Conservation (phyloP, 495 filamentous ascomycete species). For the Neurospora sp. region DNA sequence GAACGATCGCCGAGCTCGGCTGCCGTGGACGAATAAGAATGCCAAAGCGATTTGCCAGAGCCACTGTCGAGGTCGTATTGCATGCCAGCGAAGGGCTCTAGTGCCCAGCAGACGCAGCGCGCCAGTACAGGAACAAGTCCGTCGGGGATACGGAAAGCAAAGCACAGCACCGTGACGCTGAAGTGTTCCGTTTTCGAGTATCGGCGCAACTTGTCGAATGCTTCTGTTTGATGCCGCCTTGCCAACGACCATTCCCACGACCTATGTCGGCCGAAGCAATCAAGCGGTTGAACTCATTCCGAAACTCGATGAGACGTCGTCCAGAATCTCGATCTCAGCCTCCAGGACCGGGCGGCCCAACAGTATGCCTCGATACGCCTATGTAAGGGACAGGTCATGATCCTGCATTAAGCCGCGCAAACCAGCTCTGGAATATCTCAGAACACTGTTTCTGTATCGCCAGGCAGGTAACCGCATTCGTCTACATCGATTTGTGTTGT, state of each 20-base stretch:
- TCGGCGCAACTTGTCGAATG: not conserved
- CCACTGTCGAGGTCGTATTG: not conserved
- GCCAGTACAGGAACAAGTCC: not conserved
- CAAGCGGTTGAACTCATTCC: not conserved
- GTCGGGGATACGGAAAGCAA: not conserved
- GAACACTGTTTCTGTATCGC: not conserved
- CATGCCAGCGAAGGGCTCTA: not conserved
- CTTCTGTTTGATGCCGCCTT: not conserved
- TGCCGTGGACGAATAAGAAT: not conserved
- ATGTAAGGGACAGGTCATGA: not conserved
- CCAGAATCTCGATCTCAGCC: not conserved
- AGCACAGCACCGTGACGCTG: not conserved
- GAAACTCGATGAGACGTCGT: not conserved
- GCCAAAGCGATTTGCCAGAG: not conserved
- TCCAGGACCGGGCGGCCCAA: not conserved
- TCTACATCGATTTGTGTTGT: not conserved
- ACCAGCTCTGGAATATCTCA: not conserved
- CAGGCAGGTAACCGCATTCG: not conserved
- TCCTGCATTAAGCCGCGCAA: not conserved
- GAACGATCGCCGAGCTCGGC: not conserved
- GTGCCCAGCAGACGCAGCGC: not conserved
- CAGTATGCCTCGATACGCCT: not conserved
- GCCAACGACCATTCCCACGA: not conserved
- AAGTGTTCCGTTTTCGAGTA: not conserved
- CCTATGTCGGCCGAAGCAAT: not conserved